Evolutionary conservation across 2,329 filamentous ascomycete genomes (phyloP).

Genomic region (Lachnellula cervina): DNA sequence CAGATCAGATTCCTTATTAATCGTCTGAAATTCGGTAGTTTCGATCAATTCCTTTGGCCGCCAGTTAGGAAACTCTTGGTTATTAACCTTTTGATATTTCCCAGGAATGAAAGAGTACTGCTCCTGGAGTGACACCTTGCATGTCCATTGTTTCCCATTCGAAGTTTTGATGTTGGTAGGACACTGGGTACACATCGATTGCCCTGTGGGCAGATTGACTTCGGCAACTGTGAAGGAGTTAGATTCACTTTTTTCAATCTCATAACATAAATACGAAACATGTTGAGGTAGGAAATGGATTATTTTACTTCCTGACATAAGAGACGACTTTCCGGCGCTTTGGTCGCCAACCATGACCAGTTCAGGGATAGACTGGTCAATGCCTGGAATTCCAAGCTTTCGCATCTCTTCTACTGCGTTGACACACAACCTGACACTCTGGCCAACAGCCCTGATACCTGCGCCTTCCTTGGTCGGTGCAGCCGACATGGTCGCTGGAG

Average conservation of each 20-base stretch:
- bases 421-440: slow-evolving; percentile 60
- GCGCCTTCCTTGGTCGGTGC: slow-evolving; percentile 21
- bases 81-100: slow-evolving; percentile 5
- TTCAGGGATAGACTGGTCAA: slow-evolving; percentile 64
- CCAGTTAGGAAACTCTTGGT: slow-evolving; percentile 61
- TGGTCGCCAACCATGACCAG: slow-evolving; percentile 84
- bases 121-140: slow-evolving; percentile 59
- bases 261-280: too few relatives aligned
- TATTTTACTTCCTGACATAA: too few relatives aligned
- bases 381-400: slow-evolving; percentile 66
- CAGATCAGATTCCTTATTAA: slow-evolving; percentile 57
- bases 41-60: slow-evolving; percentile 34
- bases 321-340: slow-evolving; percentile 68
- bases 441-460: slow-evolving; percentile 50
- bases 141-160: slow-evolving; percentile 58
- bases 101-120: slow-evolving; percentile 51
- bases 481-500: slow-evolving; percentile 11
- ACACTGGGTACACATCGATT: slow-evolving; percentile 73
- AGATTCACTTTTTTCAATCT: too few relatives aligned
- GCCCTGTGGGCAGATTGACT: slow-evolving; percentile 65
- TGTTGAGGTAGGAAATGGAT: too few relatives aligned
- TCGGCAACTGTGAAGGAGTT: slow-evolving; percentile 59
- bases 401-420: slow-evolving; percentile 64
- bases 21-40: slow-evolving; percentile 56
- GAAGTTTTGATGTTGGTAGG: slow-evolving; percentile 71